A percentile compares a stretch with the other conserved stretches of the same genome.
Evolutionary conservation across 2,329 filamentous ascomycete species (phyloP).

Genomic region (Hypoxylon sp.): DNA sequence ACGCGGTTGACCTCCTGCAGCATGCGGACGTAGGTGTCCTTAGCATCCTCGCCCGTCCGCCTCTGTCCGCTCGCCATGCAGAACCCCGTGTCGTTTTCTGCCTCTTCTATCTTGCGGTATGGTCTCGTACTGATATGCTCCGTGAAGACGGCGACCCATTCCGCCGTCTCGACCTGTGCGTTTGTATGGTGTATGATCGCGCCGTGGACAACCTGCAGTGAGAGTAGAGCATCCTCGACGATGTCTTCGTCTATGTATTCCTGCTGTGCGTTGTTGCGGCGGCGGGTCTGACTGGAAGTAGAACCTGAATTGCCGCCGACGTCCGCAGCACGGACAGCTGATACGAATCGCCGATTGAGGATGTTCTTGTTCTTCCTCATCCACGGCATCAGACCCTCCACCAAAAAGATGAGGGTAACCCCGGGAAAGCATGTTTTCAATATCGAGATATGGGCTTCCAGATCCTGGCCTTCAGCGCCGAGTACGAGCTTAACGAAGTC

Average conservation of each 20-base stretch:
- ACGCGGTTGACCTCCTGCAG: slow-evolving; percentile 77
- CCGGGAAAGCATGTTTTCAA: slow-evolving; percentile 62
- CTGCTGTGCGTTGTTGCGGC: slow-evolving; percentile 51
- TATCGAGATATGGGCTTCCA: slow-evolving; percentile 66
- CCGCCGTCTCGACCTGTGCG: slow-evolving; percentile 68
- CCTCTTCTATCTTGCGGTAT: slow-evolving; percentile 66
- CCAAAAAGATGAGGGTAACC: slow-evolving; percentile 70
- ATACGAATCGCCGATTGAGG: slow-evolving; percentile 72
- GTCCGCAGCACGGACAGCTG: slow-evolving; percentile 63
- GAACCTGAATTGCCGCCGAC: slow-evolving; percentile 43
- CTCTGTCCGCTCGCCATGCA: slow-evolving; percentile 84
- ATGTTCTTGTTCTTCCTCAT: slow-evolving; percentile 72
- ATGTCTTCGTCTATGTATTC: slow-evolving; percentile 70
- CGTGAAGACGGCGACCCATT: slow-evolving; percentile 77
- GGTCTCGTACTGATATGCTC: slow-evolving; percentile 81
- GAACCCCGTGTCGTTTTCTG: slow-evolving; percentile 66
- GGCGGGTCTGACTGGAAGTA: slow-evolving; percentile 40
- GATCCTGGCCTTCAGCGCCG: slow-evolving; percentile 53
- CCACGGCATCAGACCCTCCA: slow-evolving; percentile 73
- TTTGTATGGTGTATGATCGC: slow-evolving; percentile 75
- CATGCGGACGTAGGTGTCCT: slow-evolving; percentile 77
- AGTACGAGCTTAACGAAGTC: slow-evolving; percentile 71
- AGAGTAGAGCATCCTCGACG: slow-evolving; percentile 74
- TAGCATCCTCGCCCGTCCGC: slow-evolving; percentile 68
- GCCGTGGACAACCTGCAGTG: slow-evolving; percentile 72